These are phyloP conservation scores for Ploettnerulaceae sp. DNA, from an alignment of 2,329 filamentous ascomycete species.

Conservation along the genomic window DNA sequence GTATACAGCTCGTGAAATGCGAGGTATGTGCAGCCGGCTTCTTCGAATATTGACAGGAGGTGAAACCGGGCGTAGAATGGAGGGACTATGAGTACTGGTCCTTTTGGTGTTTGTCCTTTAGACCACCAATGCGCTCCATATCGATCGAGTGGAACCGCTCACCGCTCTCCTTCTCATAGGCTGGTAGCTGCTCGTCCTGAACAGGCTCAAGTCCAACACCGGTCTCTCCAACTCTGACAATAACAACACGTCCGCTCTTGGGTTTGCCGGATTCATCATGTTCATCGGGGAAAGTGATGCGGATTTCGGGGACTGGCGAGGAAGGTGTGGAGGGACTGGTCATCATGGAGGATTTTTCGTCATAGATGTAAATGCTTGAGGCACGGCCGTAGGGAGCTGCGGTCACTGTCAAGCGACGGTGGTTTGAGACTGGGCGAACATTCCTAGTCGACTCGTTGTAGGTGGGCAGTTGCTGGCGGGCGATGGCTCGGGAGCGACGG, in stretches of 20 bases:
- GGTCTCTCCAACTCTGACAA: slow-evolving; percentile 86
- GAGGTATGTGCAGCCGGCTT: slow-evolving; percentile 12
- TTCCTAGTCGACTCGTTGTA: slow-evolving; percentile 47
- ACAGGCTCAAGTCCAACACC: slow-evolving; percentile 85
- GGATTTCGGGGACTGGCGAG: slow-evolving; percentile 88
- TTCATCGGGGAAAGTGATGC: slow-evolving; percentile 96
- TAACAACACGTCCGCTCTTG: slow-evolving; percentile 81
- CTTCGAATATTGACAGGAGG: slow-evolving; percentile 5
- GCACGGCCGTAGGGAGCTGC: slow-evolving; percentile 45
- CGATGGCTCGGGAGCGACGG: slow-evolving; percentile 42
- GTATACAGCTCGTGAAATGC: slow-evolving; percentile 6
- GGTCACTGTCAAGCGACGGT: slow-evolving; percentile 51
- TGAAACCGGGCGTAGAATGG: slow-evolving; percentile 5
- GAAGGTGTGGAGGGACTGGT: slow-evolving; percentile 71
- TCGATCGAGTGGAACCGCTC: slow-evolving; percentile 89
- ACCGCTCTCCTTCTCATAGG: slow-evolving; percentile 78
- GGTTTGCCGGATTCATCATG: slow-evolving; percentile 78
- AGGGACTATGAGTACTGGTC: slow-evolving; percentile 26
- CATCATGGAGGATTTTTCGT: slow-evolving; percentile 75
- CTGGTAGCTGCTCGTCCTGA: slow-evolving; percentile 69
- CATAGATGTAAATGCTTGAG: slow-evolving; percentile 71
- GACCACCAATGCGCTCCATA: slow-evolving; percentile 86
- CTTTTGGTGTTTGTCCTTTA: slow-evolving; percentile 72
- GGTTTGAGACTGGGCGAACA: slow-evolving; percentile 40
- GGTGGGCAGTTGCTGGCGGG: slow-evolving; percentile 57